Evolutionary conservation across 2,329 filamentous ascomycete species (phyloP).

Genomic region (Rhinocladiella mackenziei): DNA sequence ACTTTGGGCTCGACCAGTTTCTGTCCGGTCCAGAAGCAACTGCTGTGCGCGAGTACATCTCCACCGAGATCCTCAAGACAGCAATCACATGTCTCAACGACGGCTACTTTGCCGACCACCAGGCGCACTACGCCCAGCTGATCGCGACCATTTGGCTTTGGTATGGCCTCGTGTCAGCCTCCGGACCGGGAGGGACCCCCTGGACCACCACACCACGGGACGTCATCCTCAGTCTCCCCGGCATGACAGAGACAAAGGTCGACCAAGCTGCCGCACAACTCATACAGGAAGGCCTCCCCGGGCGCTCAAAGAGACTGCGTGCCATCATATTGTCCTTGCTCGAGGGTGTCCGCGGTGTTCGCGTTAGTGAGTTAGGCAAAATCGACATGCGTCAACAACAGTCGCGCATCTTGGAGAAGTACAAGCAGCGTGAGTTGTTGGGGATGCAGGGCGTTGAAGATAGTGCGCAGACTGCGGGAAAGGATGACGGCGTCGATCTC

Average conservation of each 20-base stretch:
- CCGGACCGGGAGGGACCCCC: constrained; percentile 34
- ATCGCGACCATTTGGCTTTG: constrained; percentile 80
- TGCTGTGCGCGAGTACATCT: constrained; percentile 84
- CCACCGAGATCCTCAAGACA: constrained; percentile 79
- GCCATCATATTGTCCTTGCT: constrained; percentile 78
- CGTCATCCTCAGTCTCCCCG: constrained; percentile 75
- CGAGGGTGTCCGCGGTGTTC: constrained; percentile 81
- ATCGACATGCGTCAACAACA: constrained; percentile 46
- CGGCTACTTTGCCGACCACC: constrained; percentile 92
- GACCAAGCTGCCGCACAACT: constrained; percentile 61
- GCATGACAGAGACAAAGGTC: constrained; percentile 66
- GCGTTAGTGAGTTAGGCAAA: constrained; percentile 89
- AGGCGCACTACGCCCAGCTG: constrained; percentile 82
- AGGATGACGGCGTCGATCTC: constrained; percentile 48
- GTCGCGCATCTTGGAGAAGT: constrained; percentile 28
- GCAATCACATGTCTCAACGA: constrained; percentile 90
- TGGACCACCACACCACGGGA: constrained; percentile 66
- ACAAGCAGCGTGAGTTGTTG: constrained; percentile 28
- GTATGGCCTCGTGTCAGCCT: constrained; percentile 51
- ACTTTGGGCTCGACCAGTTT: constrained; percentile 52
- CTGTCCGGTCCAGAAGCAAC: constrained; percentile 50
- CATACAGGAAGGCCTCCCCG: constrained; percentile 49
- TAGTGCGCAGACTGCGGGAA: constrained; percentile 41
- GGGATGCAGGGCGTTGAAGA: constrained; percentile 25
- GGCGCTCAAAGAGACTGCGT: constrained; percentile 70